phyloP scores from a whole-genome alignment of 2,329 filamentous ascomycete genomes.

The Trichophyton schoenleinii region DNA sequence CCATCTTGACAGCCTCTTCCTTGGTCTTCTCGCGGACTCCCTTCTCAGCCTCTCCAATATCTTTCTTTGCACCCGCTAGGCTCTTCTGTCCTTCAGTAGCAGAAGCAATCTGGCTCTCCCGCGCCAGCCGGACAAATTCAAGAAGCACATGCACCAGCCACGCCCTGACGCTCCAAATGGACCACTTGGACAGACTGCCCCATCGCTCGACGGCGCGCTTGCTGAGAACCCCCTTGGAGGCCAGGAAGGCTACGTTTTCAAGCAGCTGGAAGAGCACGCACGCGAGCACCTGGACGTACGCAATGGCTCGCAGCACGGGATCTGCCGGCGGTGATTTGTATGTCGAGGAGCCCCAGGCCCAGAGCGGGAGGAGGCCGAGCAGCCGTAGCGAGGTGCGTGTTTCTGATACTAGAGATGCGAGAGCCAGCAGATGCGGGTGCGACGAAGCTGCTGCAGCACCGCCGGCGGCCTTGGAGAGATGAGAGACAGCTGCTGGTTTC shows the following conservation, averaged over 20 bases:
- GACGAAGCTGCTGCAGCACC: conserved; percentile 20
- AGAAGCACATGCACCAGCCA: conserved; percentile 69
- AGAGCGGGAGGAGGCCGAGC: conserved; percentile 58
- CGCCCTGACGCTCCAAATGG: conserved; percentile 61
- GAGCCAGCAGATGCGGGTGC: conserved; percentile 38
- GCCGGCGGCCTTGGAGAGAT: conserved; percentile 5
- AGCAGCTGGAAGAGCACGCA: conserved; percentile 62
- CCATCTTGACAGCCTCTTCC: conserved; percentile 17
- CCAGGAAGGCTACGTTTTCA: conserved; percentile 73
- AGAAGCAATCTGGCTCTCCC: conserved; percentile 24
- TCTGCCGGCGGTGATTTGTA: conserved; percentile 36
- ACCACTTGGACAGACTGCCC: conserved; percentile 48
- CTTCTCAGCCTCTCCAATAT: conserved; percentile 17
- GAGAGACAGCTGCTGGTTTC: conserved; percentile 23
- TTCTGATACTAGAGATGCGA: conserved; percentile 37
- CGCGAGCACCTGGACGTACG: conserved; percentile 54
- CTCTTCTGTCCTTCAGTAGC: neutral
- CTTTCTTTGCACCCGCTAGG: conserved; percentile 10
- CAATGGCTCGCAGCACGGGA: conserved; percentile 39
- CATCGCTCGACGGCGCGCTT: conserved; percentile 27
- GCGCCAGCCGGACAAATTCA: conserved; percentile 56
- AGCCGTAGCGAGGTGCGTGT: conserved; percentile 44
- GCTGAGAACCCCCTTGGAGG: conserved; percentile 56
- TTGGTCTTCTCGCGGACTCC: conserved; percentile 15
- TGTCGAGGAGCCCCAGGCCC: conserved; percentile 60